phyloP scores from a whole-genome alignment of 495 filamentous ascomycete genomes.

The Penicillium riverlandense region DNA sequence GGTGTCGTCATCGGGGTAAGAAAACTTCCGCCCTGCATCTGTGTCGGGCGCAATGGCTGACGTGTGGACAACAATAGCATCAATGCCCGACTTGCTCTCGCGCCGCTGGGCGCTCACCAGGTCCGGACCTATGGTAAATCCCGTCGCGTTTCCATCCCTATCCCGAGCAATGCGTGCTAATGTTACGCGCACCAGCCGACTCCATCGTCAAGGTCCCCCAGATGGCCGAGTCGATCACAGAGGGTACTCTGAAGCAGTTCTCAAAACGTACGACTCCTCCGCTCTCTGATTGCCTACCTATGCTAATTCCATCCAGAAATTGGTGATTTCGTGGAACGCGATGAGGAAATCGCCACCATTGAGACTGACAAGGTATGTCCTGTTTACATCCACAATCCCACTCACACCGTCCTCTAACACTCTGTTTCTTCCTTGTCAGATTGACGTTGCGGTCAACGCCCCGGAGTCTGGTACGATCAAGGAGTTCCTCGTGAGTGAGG shows the following conservation, averaged over 20 bases:
- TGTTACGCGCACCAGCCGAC: conserved; percentile 48
- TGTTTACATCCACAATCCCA: neutral
- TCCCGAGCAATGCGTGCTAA: neutral
- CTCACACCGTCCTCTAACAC: conserved; percentile 1
- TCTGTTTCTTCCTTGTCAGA: conserved; percentile 42
- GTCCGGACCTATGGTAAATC: conserved; percentile 33
- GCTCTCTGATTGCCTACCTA: neutral
- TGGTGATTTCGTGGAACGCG: conserved; percentile 89
- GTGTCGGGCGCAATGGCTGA: conserved; percentile 5
- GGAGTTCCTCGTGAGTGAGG: conserved; percentile 86
- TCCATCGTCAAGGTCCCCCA: conserved; percentile 86
- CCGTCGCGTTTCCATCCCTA: neutral
- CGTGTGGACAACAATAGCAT: conserved; percentile 5
- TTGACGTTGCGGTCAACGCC: conserved; percentile 92
- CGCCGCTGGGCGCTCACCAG: conserved; percentile 26
- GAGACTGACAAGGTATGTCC: conserved; percentile 94
- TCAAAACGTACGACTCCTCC: conserved; percentile 57
- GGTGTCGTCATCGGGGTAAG: conserved; percentile 22
- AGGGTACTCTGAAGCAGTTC: conserved; percentile 95
- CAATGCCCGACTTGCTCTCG: conserved; percentile 20
- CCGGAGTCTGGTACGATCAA: conserved; percentile 87
- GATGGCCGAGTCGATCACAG: conserved; percentile 98
- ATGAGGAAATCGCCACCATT: conserved; percentile 98
- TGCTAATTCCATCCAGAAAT: conserved; percentile 49
- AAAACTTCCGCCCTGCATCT: neutral